Percentiles rank a stretch among this genome's conserved stretches.
These are phyloP conservation scores for Craspedostauros australis DNA, from an alignment of 108 stramenopile genomes.

Conservation along the genomic window DNA sequence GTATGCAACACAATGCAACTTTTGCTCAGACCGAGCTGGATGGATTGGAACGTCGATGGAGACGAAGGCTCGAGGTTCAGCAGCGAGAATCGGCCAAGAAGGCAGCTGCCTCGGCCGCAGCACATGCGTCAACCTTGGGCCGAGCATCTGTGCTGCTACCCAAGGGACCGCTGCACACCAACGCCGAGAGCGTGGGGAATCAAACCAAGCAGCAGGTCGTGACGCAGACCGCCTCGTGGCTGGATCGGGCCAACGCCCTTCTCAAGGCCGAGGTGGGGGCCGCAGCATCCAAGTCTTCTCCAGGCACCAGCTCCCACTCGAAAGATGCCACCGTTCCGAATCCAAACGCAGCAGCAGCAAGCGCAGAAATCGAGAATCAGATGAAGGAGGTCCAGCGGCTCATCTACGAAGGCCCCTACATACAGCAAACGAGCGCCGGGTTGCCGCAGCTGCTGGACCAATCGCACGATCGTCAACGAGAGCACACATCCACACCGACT, in stretches of 20 bases:
- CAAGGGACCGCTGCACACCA: too few relatives aligned
- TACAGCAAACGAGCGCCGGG: constrained; percentile 43
- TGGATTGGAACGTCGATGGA: constrained; percentile 62
- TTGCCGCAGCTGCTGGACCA: constrained; percentile 26
- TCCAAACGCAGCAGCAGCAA: not conserved
- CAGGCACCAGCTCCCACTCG: not conserved
- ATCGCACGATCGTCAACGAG: not conserved
- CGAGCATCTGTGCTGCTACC: too few relatives aligned
- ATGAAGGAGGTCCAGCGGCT: constrained; percentile 64
- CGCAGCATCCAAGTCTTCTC: not conserved
- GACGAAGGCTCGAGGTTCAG: constrained; percentile 63
- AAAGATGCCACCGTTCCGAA: constrained; percentile 1
- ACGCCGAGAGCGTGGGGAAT: too few relatives aligned
- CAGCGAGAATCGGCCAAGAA: constrained; percentile 67
- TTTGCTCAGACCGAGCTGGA: constrained; percentile 76
- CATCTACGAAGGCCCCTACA: constrained; percentile 62
- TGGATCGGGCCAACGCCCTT: constrained; percentile 59
- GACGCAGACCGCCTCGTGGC: constrained; percentile 61
- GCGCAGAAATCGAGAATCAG: constrained; percentile 42
- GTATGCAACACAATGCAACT: too few relatives aligned
- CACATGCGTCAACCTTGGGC: not conserved
- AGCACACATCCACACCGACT: not conserved
- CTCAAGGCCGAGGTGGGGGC: constrained; percentile 16
- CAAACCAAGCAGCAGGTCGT: constrained; percentile 28
- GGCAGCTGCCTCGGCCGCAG: constrained; percentile 56